Conservation (phyloP, 352 stramenopile species). For the Aphanomyces stellatus region DNA sequence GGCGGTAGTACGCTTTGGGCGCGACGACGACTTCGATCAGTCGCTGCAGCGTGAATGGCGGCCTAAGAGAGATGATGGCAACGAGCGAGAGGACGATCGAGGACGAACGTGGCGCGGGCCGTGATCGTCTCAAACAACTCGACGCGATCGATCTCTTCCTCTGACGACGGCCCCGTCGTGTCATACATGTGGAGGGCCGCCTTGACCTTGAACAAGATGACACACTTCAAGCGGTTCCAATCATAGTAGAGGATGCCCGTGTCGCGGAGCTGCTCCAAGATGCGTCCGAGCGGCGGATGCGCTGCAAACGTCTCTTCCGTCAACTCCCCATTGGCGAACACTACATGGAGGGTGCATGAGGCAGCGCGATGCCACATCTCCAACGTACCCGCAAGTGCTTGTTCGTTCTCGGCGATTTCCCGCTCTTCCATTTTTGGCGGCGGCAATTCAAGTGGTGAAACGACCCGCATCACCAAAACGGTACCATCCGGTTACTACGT, state of each 20-base stretch:
- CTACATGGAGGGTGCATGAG: slow-evolving; percentile 19
- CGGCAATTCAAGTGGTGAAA: no score
- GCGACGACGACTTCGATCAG: slow-evolving; percentile 71
- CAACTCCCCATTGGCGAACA: slow-evolving; percentile 39
- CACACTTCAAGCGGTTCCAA: slow-evolving; percentile 57
- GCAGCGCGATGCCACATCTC: background rate
- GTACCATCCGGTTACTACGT: background rate
- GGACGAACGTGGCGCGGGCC: background rate
- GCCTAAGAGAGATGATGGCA: slow-evolving; percentile 23
- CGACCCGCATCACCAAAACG: no score
- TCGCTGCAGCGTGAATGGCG: slow-evolving; percentile 74
- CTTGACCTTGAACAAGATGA: slow-evolving; percentile 52
- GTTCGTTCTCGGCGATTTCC: slow-evolving; percentile 56
- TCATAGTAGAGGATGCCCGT: slow-evolving; percentile 65
- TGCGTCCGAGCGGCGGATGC: slow-evolving; percentile 40
- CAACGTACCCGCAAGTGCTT: slow-evolving; percentile 46
- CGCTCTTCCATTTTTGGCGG: slow-evolving; percentile 20
- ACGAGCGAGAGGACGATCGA: background rate
- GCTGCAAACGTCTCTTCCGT: slow-evolving; percentile 25
- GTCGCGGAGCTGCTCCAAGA: slow-evolving; percentile 56
- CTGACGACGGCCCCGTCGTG: slow-evolving; percentile 24
- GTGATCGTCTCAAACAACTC: background rate
- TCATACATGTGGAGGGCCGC: slow-evolving; percentile 47
- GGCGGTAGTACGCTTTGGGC: slow-evolving; percentile 61
- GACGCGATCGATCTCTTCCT: background rate